Percentiles rank a stretch among this genome's conserved stretches.
These are phyloP conservation scores for Massospora cicadina DNA, from an alignment of 371 early-diverging fungal genomes.

Conservation along the genomic window DNA sequence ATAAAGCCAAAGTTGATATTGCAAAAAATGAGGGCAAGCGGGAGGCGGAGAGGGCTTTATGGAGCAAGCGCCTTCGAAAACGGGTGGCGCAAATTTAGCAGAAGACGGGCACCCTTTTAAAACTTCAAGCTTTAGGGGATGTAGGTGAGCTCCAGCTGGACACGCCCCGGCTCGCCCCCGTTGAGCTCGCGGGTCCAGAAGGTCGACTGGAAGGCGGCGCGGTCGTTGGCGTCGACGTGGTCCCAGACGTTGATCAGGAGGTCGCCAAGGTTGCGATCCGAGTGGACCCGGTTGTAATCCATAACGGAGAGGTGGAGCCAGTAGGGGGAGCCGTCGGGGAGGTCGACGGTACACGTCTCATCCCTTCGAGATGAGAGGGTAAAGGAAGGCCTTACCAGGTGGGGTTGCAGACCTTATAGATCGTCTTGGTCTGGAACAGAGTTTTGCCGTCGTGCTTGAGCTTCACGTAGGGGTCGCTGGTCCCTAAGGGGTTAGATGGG, in stretches of 20 bases:
- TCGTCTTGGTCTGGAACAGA: conserved; percentile 49
- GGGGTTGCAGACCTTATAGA: conserved; percentile 69
- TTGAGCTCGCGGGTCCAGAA: background rate
- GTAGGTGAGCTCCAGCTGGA: background rate
- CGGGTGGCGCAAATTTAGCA: too few species aligned
- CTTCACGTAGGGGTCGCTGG: conserved; percentile 67
- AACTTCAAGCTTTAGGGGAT: too few species aligned
- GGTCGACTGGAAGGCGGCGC: background rate
- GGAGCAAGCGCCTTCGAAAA: too few species aligned
- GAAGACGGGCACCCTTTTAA: too few species aligned
- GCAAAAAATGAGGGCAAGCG: too few species aligned
- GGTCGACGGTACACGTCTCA: background rate
- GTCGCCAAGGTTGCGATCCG: conserved; percentile 34
- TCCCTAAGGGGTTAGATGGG: conserved; percentile 19
- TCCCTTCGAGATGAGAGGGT: conserved; percentile 2
- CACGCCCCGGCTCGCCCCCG: conserved; percentile 9
- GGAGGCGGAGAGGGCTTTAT: too few species aligned
- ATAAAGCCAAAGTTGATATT: too few species aligned
- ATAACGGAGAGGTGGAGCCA: conserved; percentile 25
- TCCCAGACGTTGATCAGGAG: conserved; percentile 32
- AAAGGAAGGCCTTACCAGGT: conserved; percentile 19
- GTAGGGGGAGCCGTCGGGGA: conserved; percentile 19
- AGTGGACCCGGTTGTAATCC: conserved; percentile 45
- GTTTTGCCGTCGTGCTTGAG: conserved; percentile 56
- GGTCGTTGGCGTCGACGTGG: conserved; percentile 14